Evolutionary conservation across 768 basidiomycete genomes (phyloP).

Genomic region (Macrolepiota albuminosa): DNA sequence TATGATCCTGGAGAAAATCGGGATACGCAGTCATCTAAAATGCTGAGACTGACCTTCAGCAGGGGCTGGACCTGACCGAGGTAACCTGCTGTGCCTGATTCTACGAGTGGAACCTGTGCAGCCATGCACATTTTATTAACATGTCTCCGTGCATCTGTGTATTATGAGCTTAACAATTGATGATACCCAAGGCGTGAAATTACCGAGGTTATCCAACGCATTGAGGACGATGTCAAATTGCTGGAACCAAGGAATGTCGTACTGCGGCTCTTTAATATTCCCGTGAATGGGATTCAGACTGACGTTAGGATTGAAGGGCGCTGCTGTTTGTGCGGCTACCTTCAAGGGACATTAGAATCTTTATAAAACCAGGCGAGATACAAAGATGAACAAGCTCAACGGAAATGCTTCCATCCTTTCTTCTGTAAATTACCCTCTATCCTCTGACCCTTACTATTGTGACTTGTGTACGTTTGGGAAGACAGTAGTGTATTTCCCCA

Average conservation of each 20-base stretch:
- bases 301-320: slow-evolving; percentile 84
- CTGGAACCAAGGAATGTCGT: slow-evolving; percentile 87
- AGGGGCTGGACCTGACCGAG: slow-evolving; percentile 96
- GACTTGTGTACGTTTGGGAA: neutral
- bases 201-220: slow-evolving; percentile 93
- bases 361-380: neutral
- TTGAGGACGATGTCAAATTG: slow-evolving; percentile 91
- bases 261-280: slow-evolving; percentile 92
- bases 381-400: neutral
- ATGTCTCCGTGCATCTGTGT: slow-evolving; percentile 83
- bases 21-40: neutral
- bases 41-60: slow-evolving; percentile 53
- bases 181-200: slow-evolving; percentile 17
- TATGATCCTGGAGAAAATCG: slow-evolving; percentile 52
- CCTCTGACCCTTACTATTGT: neutral
- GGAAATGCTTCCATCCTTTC: neutral
- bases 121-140: slow-evolving; percentile 99
- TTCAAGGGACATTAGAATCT: slow-evolving; percentile 20
- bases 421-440: neutral
- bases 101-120: slow-evolving; percentile 83
- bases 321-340: slow-evolving; percentile 82
- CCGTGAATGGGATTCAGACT: slow-evolving; percentile 85
- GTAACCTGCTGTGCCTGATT: slow-evolving; percentile 96
- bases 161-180: neutral
- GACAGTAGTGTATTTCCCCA: neutral